Base-by-base conservation (phyloP, 495 filamentous ascomycete genomes). In the Cladorrhinum samala region DNA sequence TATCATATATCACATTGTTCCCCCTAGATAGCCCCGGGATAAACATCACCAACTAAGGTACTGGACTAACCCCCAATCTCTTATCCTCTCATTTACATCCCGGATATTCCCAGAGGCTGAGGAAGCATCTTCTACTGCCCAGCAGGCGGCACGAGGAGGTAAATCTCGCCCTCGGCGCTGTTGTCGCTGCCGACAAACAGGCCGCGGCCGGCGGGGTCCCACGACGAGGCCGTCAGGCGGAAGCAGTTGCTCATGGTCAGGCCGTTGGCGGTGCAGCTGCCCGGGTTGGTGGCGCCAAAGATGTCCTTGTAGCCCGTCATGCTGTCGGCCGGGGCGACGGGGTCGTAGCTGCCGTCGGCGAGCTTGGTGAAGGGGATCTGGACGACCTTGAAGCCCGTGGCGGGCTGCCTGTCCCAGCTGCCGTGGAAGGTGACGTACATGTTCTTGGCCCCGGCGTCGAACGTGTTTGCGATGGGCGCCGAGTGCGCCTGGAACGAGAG, bases 401-500 rank as follows among this genome's bases (percentile, higher is more conserved):
- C 53, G 0, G 66, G 65, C 47, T 64, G 55, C 9, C 79, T 71
- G 59, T 82, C 50, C 81, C 82, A 83, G 20, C 71, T 76, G 0
- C 81, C 82, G 56, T 83, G 81, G 55, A 84, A 81, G 0, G 76
- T 69, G n/a, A 84, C 69, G 68, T 76, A 83, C 55, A 79, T 80
- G 53, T 75, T 81, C 52, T 70, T 72, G 9, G 63, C 70, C 24
- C 72, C 74, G 48, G 57, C 49, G 50, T 73, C 68, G 49, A 69
- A 65, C 24, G 70, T 70, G 54, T 81, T 77, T 59, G 78, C 76
- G 44, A 83, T 68, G 14, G 81, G 81, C 0, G 82, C 82, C 54
- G 68, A 77, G 60, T 84, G 81, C 0, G 81, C 77, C 49, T 75
- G 68, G 64, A 84, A 82, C 1, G 68, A 69, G 7, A 84, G 57